Base-by-base conservation (phyloP, 441 rosid species). In the Erodium moschatum region DNA sequence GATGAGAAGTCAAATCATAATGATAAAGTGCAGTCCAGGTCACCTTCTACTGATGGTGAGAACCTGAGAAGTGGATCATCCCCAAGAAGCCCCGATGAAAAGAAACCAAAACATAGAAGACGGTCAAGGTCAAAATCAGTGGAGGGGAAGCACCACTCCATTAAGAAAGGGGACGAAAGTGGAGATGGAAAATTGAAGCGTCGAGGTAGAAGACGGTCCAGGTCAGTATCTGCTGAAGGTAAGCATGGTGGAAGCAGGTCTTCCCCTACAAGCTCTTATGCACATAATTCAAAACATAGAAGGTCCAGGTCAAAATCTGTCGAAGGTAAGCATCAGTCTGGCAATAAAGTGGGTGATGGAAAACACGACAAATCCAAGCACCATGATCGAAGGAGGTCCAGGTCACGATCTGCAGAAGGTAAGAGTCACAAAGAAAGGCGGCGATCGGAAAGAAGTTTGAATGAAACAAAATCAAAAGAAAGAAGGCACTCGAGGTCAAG, bases 1-100 rank as follows among this genome's bases (percentile, higher is more conserved):
- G 80, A 78, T 70, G 85, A 79, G 82, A 85, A 72, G 66, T 82
- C 85, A 67, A 85, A 81, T 74, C 83, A 69, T 74, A 81, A 50
- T 68, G 78, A 72, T 52, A 82, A 87, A 76, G 79, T 78, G 73
- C 72, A 70, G 62, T 73, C 76, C 27, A 73, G 76, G 65, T 84
- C 89, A 61, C 48, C 73, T 56, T 84, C 89, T 19, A 75, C 78
- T 65, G 92, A 81, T 74, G 83, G 33, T 60, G 75, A 80, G 79
- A 79, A 61, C 74, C 63, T 24, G 66, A 79, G 70, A 67, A 72
- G 75, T 18, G 63, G 84, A 77, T 72, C 79, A 82, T 84, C 84
- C 73, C 85, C 79, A 35, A 80, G 80, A 78, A 78, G 67, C 67
- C 46, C 67, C 42, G 18, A 64, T 64, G 67, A 64, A 64, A 64